phyloP scores from a whole-genome alignment of 1,284 basidiomycete species.

The Heterobasidion occidentale region DNA sequence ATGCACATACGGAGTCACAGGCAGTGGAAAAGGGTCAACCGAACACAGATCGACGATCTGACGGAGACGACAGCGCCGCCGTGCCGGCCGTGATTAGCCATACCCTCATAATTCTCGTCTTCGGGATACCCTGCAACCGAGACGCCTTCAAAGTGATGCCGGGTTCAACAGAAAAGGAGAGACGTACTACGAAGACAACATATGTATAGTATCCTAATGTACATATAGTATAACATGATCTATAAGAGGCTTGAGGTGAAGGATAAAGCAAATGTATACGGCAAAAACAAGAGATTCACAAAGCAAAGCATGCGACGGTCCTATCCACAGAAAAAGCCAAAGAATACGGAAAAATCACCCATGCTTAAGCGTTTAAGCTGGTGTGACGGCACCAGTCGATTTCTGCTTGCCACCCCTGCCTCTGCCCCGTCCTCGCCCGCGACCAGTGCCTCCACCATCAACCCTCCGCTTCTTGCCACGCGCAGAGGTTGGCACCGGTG shows the following conservation, averaged over 20 bases:
- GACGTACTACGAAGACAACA: neutral
- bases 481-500: conserved; percentile 17
- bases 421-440: neutral
- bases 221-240: neutral
- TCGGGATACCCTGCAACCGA: too few relatives aligned
- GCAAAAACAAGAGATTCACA: conserved; percentile 1
- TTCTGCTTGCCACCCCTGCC: conserved; percentile 20
- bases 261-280: conserved; percentile 1
- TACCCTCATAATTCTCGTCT: too few relatives aligned
- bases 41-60: too few relatives aligned
- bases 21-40: neutral
- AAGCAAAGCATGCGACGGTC: neutral
- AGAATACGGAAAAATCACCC: neutral
- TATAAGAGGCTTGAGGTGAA: neutral
- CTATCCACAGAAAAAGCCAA: neutral
- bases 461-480: conserved; percentile 29
- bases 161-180: neutral
- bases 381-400: conserved; percentile 16
- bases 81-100: too few relatives aligned
- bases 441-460: neutral
- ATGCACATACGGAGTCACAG: neutral
- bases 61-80: too few relatives aligned
- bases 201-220: neutral
- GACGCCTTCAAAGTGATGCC: neutral
- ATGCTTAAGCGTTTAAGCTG: neutral